These are phyloP conservation scores for Cyberlindnera bimundalis DNA, from an alignment of 805 yeast genomes.

Conservation along the genomic window DNA sequence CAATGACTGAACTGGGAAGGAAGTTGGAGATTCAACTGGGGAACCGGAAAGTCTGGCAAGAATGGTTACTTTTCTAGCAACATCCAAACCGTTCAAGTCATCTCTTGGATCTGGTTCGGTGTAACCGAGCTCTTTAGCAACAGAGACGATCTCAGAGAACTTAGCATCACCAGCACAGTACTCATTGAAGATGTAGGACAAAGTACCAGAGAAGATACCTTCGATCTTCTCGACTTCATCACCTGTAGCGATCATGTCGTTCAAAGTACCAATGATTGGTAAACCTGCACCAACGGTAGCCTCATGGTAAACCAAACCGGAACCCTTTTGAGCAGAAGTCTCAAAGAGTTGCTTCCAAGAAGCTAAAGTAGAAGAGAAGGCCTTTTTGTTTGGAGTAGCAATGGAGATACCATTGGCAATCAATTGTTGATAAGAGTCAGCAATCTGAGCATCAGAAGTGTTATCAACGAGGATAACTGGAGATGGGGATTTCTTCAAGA, in stretches of 20 bases:
- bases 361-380: slow-evolving; percentile 73
- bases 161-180: slow-evolving; percentile 73
- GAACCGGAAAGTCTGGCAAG: slow-evolving; percentile 91
- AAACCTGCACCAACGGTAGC: slow-evolving; percentile 99
- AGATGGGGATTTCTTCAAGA: slow-evolving; percentile 56
- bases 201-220: slow-evolving; percentile 95
- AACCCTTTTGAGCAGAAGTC: slow-evolving; percentile 46
- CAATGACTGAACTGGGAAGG: slow-evolving; percentile 92
- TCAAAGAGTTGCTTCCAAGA: slow-evolving; percentile 76
- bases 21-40: slow-evolving; percentile 77
- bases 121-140: slow-evolving; percentile 89
- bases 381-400: slow-evolving; percentile 98
- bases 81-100: slow-evolving; percentile 96
- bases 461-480: slow-evolving; percentile 91
- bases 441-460: slow-evolving; percentile 81
- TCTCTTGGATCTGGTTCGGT: slow-evolving; percentile 99
- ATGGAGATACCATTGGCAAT: slow-evolving; percentile 78
- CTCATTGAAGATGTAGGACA: slow-evolving; percentile 92
- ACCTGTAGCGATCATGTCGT: slow-evolving; percentile 88
- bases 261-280: slow-evolving; percentile 86
- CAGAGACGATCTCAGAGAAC: slow-evolving; percentile 85
- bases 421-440: slow-evolving; percentile 72
- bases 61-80: slow-evolving; percentile 97
- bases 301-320: slow-evolving; percentile 88
- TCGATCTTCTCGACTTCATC: slow-evolving; percentile 89